Base-by-base conservation (phyloP, 768 basidiomycete genomes). In the Russula olivacea region DNA sequence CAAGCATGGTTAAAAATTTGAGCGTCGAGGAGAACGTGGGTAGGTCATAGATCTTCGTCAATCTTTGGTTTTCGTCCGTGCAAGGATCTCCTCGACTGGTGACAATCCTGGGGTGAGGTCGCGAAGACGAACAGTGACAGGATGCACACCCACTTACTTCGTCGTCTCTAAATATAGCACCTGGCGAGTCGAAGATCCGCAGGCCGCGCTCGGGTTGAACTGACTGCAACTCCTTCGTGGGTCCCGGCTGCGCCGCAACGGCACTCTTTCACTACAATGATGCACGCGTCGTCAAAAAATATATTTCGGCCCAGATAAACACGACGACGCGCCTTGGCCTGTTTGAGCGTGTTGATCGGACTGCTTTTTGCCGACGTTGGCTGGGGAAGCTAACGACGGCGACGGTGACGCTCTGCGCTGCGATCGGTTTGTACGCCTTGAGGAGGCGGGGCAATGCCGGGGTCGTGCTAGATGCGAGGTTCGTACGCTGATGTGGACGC, bases 321-420 rank as follows among this genome's bases (percentile, higher is more conserved):
- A 19, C 25, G 25, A 53, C 30, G 12, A 23, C 76, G 1, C 25
- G 87, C 88, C 76, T 91, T 93, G 63, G 84, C 83, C 43, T 92
- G 77, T 74, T 93, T 94, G 56, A 99, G 76, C 49, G 91, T 89
- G 73, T 98, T 98, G 73, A 99, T 93, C 61, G 98, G 72, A 70
- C 87, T 90, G 61, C 92, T 95, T 77, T 77, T 98, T 98, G 17
- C 96, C 96, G 50, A 98, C 95, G 73, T 98, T 98, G 1, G 73
- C 98, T 98, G 1, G 96, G 96, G 74, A 93, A 96, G 1, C 96
- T 96, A 5, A 98, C 91, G 19, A 98, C 91, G 15, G 93, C 93
- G 55, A 96, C 82, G 0, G 91, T 93, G 55, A 91, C 78, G 66
- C 84, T 88, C 36, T 86, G 83, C 0, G 84, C 77, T 0, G 74